Evolutionary conservation across 2,329 filamentous ascomycete genomes (phyloP), one percentile per base, ranked within the genome.

Genomic region (Xylariales sp.): DNA sequence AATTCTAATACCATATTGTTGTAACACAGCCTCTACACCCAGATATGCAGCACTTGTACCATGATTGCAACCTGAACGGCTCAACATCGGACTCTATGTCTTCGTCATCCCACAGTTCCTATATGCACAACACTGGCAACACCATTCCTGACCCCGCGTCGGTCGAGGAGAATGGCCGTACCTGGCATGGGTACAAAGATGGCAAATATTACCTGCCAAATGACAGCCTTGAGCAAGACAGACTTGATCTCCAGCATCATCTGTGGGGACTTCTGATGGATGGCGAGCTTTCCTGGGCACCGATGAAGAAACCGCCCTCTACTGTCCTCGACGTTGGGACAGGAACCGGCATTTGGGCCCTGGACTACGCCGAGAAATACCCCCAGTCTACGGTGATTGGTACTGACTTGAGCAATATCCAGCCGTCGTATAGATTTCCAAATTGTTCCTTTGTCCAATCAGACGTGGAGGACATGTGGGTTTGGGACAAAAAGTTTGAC

Each of bases 181-280:
- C 28, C 4, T 39, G 27, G 15, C 37, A 39, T 25, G 30, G 37
- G 13, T 39, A 33, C 13, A 21, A 18, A 10, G 14, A 39, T 16
- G 37, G 23, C 19, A 33, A 33, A n/a, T 39, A 39, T n/a, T 33
- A 33, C n/a, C 21, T 39, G 21, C 29, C 37, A 6, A 39, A 39
- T 20, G 37, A 39, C 15, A 1, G 24, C 18, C 17, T 13, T 7
- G 29, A 39, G 21, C 37, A 39, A 20, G 37, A 33, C 16, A 29
- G 37, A 7, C 16, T 33, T 12, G 37, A 39, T 23, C n/a, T 39
- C 10, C 37, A 39, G 17, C 37, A 39, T 19, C 29, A 20, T 16
- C 29, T 20, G 10, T 18, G 32, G 8, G 19, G 12, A 4, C 18
- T 32, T 12, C 6, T 33, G 6, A 4, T 39, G 16, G 23, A 25